These are phyloP conservation scores for Sinapis alba DNA, from an alignment of 441 rosid species.

Conservation along the genomic window DNA sequence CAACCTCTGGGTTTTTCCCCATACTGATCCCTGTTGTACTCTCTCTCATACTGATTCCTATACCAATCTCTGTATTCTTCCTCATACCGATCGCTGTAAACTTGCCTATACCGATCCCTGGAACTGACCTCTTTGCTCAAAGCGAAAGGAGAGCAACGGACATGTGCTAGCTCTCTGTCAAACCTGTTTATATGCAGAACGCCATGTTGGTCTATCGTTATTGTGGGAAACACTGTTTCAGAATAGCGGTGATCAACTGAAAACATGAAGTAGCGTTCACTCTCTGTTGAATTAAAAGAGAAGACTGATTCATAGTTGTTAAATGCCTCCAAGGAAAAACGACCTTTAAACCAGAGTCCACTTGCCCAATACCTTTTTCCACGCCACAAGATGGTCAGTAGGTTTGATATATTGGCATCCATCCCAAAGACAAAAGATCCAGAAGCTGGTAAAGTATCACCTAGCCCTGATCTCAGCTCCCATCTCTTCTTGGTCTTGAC, in stretches of 20 bases:
- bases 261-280: slow-evolving; percentile 31
- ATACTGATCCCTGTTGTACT: neutral
- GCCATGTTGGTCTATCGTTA: slow-evolving; percentile 13
- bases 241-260: neutral
- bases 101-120: neutral
- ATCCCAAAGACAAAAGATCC: slow-evolving; percentile 37
- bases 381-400: slow-evolving; percentile 30
- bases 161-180: neutral
- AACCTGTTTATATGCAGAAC: neutral
- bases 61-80: neutral
- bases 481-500: slow-evolving; percentile 33
- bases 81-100: neutral
- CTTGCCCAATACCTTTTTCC: slow-evolving; percentile 38
- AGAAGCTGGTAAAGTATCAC: slow-evolving; percentile 14
- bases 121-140: neutral
- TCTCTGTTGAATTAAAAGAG: slow-evolving; percentile 30
- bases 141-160: slow-evolving; percentile 15
- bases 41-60: neutral
- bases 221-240: neutral
- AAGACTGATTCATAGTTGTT: neutral
- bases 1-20: neutral
- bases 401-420: slow-evolving; percentile 27
- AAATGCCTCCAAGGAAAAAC: neutral
- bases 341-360: slow-evolving; percentile 31
- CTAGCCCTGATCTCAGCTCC: slow-evolving; percentile 35